A percentile compares a stretch with the other conserved stretches of the same genome.
These are phyloP conservation scores for Colletotrichum melonis DNA, from an alignment of 2,329 filamentous ascomycete species.

Conservation along the genomic window DNA sequence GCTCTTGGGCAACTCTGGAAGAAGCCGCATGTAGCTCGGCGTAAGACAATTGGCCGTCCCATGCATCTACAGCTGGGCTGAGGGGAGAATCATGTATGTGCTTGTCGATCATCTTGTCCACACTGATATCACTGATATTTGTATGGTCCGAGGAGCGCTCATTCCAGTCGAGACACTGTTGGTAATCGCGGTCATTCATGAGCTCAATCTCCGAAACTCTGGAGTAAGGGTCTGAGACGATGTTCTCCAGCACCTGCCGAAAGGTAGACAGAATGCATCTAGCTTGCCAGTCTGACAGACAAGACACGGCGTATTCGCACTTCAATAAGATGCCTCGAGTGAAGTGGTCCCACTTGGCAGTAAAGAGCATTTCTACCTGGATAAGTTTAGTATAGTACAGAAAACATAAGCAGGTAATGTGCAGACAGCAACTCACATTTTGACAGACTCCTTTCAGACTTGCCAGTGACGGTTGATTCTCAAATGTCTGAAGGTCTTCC, in stretches of 20 bases:
- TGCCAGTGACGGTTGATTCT: background rate
- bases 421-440: background rate
- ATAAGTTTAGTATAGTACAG: background rate
- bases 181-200: conserved; percentile 4
- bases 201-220: conserved; percentile 13
- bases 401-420: no score
- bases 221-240: conserved; percentile 7
- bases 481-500: background rate
- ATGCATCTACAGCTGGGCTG: conserved; percentile 37
- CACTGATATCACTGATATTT: background rate
- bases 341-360: conserved; percentile 9
- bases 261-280: conserved; percentile 1
- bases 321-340: conserved; percentile 1
- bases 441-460: background rate
- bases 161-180: conserved; percentile 15
- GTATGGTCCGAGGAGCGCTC: background rate
- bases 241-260: conserved; percentile 5
- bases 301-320: conserved; percentile 4
- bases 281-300: conserved; percentile 16
- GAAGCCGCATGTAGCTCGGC: conserved; percentile 39
- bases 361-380: conserved; percentile 13
- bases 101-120: conserved; percentile 13
- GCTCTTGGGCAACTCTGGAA: conserved; percentile 33
- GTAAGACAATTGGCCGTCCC: conserved; percentile 41
- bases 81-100: conserved; percentile 14